phyloP scores from a whole-genome alignment of 2,329 filamentous ascomycete species.

The Fusarium compactum region DNA sequence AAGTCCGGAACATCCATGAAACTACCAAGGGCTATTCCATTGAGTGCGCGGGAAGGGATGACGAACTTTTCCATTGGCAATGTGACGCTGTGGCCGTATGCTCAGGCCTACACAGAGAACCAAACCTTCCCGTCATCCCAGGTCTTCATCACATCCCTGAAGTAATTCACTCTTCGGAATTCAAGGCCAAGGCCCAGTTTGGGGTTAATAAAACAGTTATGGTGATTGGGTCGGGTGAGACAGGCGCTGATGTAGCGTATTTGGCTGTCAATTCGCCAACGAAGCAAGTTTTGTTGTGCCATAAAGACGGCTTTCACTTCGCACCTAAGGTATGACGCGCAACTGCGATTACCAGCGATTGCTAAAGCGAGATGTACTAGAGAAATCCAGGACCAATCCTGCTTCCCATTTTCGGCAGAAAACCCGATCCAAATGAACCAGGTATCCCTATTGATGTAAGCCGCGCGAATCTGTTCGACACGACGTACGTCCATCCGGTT shows the following conservation, averaged over 20 bases:
- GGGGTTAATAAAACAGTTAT: background rate
- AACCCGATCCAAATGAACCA: background rate
- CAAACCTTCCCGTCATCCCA: conserved; percentile 7
- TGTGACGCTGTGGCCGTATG: conserved; percentile 24
- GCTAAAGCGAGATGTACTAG: background rate
- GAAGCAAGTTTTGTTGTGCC: background rate
- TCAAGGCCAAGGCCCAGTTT: background rate
- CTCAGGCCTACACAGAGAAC: conserved; percentile 19
- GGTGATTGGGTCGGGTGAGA: background rate
- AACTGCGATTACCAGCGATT: fast-evolving
- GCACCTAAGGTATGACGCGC: background rate
- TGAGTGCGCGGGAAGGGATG: background rate
- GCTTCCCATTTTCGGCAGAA: background rate
- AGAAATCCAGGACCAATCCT: background rate
- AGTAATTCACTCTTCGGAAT: conserved; percentile 50
- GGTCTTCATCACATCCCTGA: conserved; percentile 2
- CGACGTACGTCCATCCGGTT: background rate
- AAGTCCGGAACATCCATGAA: background rate
- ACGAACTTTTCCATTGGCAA: background rate
- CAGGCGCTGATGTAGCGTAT: background rate
- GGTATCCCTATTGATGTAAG: conserved; percentile 8
- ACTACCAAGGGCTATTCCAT: fast-evolving
- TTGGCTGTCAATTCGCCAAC: background rate
- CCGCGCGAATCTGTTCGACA: conserved; percentile 10
- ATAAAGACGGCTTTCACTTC: conserved; percentile 8